These are phyloP conservation scores for Udeniomyces megalosporus DNA, from an alignment of 768 basidiomycete species.

Conservation along the genomic window DNA sequence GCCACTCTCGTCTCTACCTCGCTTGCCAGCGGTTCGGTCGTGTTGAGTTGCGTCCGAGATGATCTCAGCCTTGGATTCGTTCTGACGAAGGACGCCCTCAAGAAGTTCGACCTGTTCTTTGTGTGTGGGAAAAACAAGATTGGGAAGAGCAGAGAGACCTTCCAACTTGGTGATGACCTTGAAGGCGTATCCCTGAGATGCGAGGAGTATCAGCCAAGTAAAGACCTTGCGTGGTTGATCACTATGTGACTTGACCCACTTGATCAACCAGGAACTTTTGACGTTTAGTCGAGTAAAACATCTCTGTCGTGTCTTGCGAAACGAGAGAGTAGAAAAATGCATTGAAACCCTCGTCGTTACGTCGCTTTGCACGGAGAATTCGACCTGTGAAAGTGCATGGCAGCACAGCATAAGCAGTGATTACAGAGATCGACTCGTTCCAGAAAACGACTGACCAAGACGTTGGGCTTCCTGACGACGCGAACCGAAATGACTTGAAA, in stretches of 20 bases:
- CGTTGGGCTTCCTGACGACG: conserved; percentile 95
- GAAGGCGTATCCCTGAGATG: conserved; percentile 67
- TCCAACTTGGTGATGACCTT: conserved; percentile 98
- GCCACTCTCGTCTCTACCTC: conserved; percentile 11
- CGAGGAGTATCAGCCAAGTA: too few relatives aligned
- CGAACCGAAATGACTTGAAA: conserved; percentile 96
- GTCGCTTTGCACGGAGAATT: conserved; percentile 86
- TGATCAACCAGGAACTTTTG: conserved; percentile 98
- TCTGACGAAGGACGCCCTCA: conserved; percentile 77
- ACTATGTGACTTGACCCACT: too few relatives aligned
- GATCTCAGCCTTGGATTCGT: conserved; percentile 76
- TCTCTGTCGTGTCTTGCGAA: conserved; percentile 96
- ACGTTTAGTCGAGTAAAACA: conserved; percentile 98
- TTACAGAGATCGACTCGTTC: too few relatives aligned
- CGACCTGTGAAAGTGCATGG: conserved; percentile 41
- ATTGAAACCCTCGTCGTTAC: conserved; percentile 98
- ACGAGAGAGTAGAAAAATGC: conserved; percentile 99
- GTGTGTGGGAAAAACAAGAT: conserved; percentile 77
- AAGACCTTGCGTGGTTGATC: too few relatives aligned
- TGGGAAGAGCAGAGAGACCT: conserved; percentile 66
- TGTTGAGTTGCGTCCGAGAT: conserved; percentile 52
- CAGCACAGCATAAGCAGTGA: too few relatives aligned
- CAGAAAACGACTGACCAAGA: conserved; percentile 42
- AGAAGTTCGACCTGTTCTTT: conserved; percentile 93
- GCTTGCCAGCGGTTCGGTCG: conserved; percentile 43